A percentile compares a stretch with the other conserved stretches of the same genome.
Evolutionary conservation across 2,329 filamentous ascomycete genomes (phyloP).

Genomic region (Neonectria ditissima): DNA sequence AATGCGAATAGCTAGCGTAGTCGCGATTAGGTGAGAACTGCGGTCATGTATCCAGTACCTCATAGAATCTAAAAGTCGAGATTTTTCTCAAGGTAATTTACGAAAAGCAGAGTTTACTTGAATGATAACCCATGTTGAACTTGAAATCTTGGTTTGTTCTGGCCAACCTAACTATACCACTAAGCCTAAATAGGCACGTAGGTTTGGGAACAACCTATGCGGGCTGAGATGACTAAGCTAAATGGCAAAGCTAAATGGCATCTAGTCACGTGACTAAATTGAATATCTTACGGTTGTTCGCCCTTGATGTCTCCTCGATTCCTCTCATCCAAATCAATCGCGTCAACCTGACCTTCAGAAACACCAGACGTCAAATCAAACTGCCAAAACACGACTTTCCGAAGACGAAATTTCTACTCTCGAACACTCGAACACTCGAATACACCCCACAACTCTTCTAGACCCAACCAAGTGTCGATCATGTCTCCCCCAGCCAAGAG

Average conservation of each 20-base stretch:
- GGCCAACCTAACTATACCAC: not conserved
- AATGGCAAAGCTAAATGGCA: too few relatives aligned
- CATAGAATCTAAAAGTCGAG: too few relatives aligned
- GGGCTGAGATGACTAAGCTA: not conserved
- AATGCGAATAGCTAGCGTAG: too few relatives aligned
- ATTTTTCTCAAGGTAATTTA: too few relatives aligned
- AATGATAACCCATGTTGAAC: too few relatives aligned
- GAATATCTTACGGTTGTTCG: not conserved
- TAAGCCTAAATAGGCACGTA: not conserved
- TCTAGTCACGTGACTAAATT: not conserved
- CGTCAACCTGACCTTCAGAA: not conserved
- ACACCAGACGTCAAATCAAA: not conserved
- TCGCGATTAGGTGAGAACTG: too few relatives aligned
- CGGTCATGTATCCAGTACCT: not conserved
- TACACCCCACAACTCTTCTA: not conserved
- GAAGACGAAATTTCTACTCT: not conserved
- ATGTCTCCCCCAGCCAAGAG: constrained; percentile 48
- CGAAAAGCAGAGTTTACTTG: too few relatives aligned
- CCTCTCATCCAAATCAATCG: not conserved
- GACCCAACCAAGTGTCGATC: not conserved
- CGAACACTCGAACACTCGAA: not conserved
- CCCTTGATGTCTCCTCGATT: not conserved
- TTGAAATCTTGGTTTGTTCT: not conserved
- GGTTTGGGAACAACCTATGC: too few relatives aligned
- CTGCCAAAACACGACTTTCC: too few relatives aligned